These are phyloP conservation scores for Eucalyptus marginata DNA, from an alignment of 345 rosid species.

Conservation along the genomic window DNA sequence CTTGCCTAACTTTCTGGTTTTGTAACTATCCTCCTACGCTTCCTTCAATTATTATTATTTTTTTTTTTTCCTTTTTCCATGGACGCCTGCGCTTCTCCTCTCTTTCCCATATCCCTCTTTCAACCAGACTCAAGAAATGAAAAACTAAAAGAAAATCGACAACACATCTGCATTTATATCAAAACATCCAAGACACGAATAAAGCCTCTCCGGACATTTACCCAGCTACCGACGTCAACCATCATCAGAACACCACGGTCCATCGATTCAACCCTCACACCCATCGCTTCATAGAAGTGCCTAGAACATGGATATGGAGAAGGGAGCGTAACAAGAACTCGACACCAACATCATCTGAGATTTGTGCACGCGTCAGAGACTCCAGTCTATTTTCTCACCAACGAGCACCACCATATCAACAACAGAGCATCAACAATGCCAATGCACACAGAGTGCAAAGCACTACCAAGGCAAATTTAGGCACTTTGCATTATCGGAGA, in stretches of 20 bases:
- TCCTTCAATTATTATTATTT: too few species aligned
- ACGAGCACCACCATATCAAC: background rate
- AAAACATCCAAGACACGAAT: too few species aligned
- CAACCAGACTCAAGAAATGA: too few species aligned
- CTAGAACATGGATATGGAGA: background rate
- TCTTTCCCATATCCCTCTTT: too few species aligned
- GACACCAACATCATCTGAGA: background rate
- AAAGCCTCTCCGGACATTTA: background rate
- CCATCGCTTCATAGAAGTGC: background rate
- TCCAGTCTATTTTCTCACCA: background rate
- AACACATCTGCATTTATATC: background rate
- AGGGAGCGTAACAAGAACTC: background rate
- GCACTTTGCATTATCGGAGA: background rate
- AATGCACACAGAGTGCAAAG: background rate
- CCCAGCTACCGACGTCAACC: background rate
- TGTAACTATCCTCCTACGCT: too few species aligned
- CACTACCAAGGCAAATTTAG: background rate
- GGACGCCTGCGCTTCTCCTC: too few species aligned
- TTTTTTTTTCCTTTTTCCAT: too few species aligned
- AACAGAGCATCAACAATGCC: background rate
- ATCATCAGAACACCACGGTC: background rate
- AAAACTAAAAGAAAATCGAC: too few species aligned
- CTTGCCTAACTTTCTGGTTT: too few species aligned
- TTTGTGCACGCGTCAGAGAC: fast-evolving
- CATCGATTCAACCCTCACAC: fast-evolving